Percentiles rank a stretch among this genome's conserved stretches.
phyloP scores from a whole-genome alignment of 306 rosid genomes.

The Cicer pinnatifidum region DNA sequence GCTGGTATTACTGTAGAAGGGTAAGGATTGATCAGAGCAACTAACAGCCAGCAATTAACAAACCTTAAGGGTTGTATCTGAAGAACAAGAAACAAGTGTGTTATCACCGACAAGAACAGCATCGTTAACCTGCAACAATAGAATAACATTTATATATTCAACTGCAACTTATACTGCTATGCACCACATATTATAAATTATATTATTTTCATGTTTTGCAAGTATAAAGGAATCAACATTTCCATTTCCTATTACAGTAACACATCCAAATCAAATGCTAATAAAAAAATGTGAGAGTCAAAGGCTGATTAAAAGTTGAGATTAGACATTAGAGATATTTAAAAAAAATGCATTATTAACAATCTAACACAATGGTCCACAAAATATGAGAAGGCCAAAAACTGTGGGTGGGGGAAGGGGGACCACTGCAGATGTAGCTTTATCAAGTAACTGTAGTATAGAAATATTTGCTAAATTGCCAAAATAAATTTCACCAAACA shows the following conservation, averaged over 20 bases:
- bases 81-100: constrained; percentile 95
- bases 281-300: constrained; percentile 3
- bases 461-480: not conserved
- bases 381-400: not conserved
- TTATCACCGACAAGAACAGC: constrained; percentile 85
- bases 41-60: constrained; percentile 32
- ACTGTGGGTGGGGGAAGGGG: not conserved
- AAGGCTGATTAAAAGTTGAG: constrained; percentile 18
- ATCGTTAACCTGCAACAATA: constrained; percentile 84
- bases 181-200: constrained; percentile 16
- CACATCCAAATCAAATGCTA: constrained; percentile 21
- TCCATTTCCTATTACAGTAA: constrained; percentile 14
- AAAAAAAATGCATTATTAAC: not conserved
- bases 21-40: constrained; percentile 24
- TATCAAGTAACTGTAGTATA: constrained; percentile 31
- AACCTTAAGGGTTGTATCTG: constrained; percentile 97
- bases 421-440: constrained; percentile 26
- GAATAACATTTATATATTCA: constrained; percentile 40
- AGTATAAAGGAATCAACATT: constrained; percentile 26
- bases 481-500: constrained; percentile 23
- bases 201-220: constrained; percentile 4
- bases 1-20: constrained; percentile 28
- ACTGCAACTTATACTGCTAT: constrained; percentile 6
- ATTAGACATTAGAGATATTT: constrained; percentile 2
- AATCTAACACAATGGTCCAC: constrained; percentile 21